These are phyloP conservation scores for Leptographium galeiforme DNA, from an alignment of 2,329 filamentous ascomycete species.

Conservation along the genomic window DNA sequence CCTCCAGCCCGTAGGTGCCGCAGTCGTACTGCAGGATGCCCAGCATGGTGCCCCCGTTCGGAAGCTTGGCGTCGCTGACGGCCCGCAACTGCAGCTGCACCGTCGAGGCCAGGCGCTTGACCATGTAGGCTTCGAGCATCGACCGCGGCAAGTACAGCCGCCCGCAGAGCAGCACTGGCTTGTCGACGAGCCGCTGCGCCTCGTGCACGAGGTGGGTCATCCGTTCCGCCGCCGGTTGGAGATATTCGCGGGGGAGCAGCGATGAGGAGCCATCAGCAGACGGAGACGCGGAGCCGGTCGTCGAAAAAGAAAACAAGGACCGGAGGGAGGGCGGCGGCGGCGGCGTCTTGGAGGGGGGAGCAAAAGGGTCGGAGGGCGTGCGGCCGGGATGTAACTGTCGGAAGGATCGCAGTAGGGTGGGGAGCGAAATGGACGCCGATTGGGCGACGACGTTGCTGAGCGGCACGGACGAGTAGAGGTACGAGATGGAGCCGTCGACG, in stretches of 20 bases:
- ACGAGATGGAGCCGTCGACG: slow-evolving; percentile 93
- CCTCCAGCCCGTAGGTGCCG: slow-evolving; percentile 79
- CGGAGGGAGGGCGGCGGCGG: slow-evolving; percentile 6
- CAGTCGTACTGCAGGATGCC: slow-evolving; percentile 68
- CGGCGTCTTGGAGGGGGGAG: slow-evolving; percentile 22
- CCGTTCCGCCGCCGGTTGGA: slow-evolving; percentile 7
- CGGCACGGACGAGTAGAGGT: slow-evolving; percentile 82
- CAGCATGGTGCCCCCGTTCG: slow-evolving; percentile 63
- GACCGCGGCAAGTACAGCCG: slow-evolving; percentile 73
- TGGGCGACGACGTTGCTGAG: slow-evolving; percentile 51
- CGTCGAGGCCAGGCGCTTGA: slow-evolving; percentile 63
- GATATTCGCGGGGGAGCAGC: slow-evolving; percentile 1
- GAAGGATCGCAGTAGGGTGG: slow-evolving; percentile 69
- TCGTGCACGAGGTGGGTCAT: slow-evolving; percentile 10
- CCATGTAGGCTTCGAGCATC: slow-evolving; percentile 72
- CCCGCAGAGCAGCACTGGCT: slow-evolving; percentile 51
- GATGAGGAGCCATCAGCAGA: neutral
- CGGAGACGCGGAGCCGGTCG: slow-evolving; percentile 8
- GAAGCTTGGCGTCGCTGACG: slow-evolving; percentile 57
- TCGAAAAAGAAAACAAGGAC: neutral
- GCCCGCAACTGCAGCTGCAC: slow-evolving; percentile 69
- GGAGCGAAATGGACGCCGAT: slow-evolving; percentile 64
- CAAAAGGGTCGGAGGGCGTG: neutral
- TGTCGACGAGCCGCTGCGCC: slow-evolving; percentile 10
- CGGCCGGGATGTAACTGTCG: slow-evolving; percentile 51